Evolutionary conservation across 495 filamentous ascomycete genomes (phyloP).

Genomic region (Penicilliopsis zonata): DNA sequence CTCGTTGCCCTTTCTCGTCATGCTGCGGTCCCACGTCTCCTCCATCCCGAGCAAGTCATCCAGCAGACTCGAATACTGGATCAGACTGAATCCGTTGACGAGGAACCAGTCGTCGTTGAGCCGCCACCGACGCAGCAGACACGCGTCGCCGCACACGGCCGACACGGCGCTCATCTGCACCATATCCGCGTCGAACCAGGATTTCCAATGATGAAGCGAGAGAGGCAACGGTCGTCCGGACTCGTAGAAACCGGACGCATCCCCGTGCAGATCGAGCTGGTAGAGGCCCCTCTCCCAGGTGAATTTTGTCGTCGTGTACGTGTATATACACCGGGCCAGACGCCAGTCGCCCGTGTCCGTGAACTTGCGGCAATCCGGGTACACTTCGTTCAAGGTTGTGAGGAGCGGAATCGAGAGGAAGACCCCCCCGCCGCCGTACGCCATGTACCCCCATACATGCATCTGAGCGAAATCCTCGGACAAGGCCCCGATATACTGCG

Average conservation of each 20-base stretch:
- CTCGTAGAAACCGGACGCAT: constrained; percentile 45
- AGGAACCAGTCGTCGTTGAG: constrained; percentile 13
- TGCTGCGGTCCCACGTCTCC: constrained; percentile 13
- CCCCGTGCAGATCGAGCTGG: constrained; percentile 38
- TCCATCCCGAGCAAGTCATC: constrained; percentile 11
- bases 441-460: constrained; percentile 36
- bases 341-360: constrained; percentile 32
- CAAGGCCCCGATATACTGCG: constrained; percentile 42
- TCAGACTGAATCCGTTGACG: constrained; percentile 11
- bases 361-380: constrained; percentile 20
- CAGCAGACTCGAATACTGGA: constrained; percentile 7
- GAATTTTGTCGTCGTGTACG: constrained; percentile 35
- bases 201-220: constrained; percentile 49
- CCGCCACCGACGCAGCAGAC: neutral
- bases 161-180: constrained; percentile 24
- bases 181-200: constrained; percentile 42
- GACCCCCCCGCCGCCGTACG: constrained; percentile 49
- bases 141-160: neutral
- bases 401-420: constrained; percentile 42
- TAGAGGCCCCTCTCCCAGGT: constrained; percentile 39
- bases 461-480: constrained; percentile 41
- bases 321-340: constrained; percentile 40
- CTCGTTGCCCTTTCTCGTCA: constrained; percentile 7
- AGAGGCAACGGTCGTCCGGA: constrained; percentile 34
- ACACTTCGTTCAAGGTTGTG: constrained; percentile 20